These are phyloP conservation scores for Pterocarpus santalinus DNA, from an alignment of 306 rosid genomes.

Conservation along the genomic window DNA sequence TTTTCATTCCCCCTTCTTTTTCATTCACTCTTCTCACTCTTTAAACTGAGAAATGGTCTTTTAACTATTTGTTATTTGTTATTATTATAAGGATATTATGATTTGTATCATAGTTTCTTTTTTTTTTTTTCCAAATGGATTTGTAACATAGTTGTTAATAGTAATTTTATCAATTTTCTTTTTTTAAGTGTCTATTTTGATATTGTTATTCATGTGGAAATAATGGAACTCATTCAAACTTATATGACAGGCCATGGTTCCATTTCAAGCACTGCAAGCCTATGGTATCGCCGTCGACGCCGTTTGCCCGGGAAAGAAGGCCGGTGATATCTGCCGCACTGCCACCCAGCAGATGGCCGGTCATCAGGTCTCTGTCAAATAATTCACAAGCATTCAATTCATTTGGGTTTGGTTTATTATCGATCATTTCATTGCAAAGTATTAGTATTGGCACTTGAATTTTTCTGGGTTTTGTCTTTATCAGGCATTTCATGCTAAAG, in stretches of 20 bases:
- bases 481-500: neutral
- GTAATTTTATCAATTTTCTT: no score
- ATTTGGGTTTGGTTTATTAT: neutral
- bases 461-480: neutral
- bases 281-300: slow-evolving; percentile 80
- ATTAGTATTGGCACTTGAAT: neutral
- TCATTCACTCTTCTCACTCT: neutral
- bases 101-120: neutral
- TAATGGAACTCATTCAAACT: neutral
- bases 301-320: slow-evolving; percentile 86
- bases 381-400: neutral
- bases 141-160: no score
- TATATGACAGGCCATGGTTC: slow-evolving; percentile 70
- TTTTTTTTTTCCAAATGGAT: no score
- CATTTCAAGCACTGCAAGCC: slow-evolving; percentile 86
- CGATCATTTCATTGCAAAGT: neutral
- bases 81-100: neutral
- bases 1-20: neutral
- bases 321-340: slow-evolving; percentile 86
- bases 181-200: no score
- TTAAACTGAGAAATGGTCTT: neutral
- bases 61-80: no score
- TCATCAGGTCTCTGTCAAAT: slow-evolving; percentile 62
- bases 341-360: slow-evolving; percentile 55
- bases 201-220: slow-evolving; percentile 21